Base-by-base conservation (phyloP, 2,329 filamentous ascomycete species). In the Endoconidiophora laricicola region DNA sequence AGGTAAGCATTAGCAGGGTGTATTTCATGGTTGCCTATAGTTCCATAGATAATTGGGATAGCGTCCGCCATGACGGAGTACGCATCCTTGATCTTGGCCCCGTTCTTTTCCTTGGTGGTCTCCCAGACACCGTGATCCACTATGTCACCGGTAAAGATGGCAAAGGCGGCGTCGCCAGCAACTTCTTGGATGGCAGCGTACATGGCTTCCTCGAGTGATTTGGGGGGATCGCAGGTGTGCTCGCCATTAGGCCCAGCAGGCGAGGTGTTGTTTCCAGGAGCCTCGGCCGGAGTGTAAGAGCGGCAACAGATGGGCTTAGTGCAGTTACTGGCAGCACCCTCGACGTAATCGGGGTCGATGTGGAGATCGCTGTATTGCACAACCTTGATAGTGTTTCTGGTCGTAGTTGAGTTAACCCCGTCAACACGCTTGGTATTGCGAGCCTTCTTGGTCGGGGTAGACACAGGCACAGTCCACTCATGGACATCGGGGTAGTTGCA, bases 341-440 rank as follows among this genome's bases (percentile, higher is more conserved):
- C 60, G 22, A 67, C 66, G 58, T 79, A 79, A 9, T 67, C 63
- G 4, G 67, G 69, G 54, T 79, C 75, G 48, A 79, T 62, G 52
- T 79, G 76, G 40, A 76, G 73, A 55, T 79, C 76, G 10, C 72
- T 76, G 58, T 73, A 73, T 57, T 79, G 76, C 22, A 77, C 72
- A 3, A 79, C 64, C 55, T 71, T 69, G 55, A 77, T 58, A 4
- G 73, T 69, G 4, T 62, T 56, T 58, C 67, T 59, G 2, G 48
- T 50, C 12, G 48, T n/a, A 33, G 48, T 33, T n/a, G 36, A 16
- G 22, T 16, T 22, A 20, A 23, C 65, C 12, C 52, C 56, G 14
- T 57, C 56, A 14, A 59, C 51, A 6, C 66, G 63, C 53, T 69
- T 68, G 6, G 64, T 56, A 5, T 62, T 61, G 10, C 18, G 4